Evolutionary conservation across 2,329 filamentous ascomycete species (phyloP).

Genomic region (Ophiosphaerella narmari): DNA sequence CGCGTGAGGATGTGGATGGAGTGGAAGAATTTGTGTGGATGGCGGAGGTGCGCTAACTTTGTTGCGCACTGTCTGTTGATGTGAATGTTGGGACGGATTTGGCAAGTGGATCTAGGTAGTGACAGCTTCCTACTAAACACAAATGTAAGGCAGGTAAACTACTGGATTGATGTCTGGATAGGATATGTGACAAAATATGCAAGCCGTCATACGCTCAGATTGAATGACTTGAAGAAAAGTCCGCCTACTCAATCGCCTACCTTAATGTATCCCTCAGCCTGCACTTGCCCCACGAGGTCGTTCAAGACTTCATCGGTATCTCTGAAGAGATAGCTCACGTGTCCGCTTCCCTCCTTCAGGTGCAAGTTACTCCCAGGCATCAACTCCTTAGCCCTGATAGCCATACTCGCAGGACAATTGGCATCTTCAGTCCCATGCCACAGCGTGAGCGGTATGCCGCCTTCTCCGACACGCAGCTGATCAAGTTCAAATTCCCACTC

Average conservation of each 20-base stretch:
- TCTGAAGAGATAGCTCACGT: constrained; percentile 28
- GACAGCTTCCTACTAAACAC: no score
- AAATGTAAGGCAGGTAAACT: no score
- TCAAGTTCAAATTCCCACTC: constrained; percentile 41
- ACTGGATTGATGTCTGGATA: no score
- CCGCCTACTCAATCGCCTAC: constrained; percentile 4
- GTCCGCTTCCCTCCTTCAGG: constrained; percentile 31
- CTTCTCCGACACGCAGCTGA: constrained; percentile 25
- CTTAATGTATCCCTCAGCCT: constrained; percentile 23
- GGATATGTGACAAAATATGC: no score
- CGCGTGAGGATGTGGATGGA: no score
- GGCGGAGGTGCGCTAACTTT: no score
- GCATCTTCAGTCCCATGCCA: constrained; percentile 43
- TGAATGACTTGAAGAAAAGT: no score
- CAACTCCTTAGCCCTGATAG: constrained; percentile 25
- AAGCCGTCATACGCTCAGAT: no score
- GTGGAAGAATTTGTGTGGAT: no score
- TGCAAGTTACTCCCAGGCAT: constrained; percentile 26
- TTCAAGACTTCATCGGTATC: constrained; percentile 28
- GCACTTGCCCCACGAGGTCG: constrained; percentile 21
- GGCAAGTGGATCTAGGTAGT: no score
- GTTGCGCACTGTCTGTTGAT: no score
- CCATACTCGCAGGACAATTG: constrained; percentile 31
- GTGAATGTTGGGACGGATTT: no score
- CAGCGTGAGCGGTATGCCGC: constrained; percentile 26